phyloP scores from a whole-genome alignment of 768 basidiomycete genomes.

The Lactarius evosmus region DNA sequence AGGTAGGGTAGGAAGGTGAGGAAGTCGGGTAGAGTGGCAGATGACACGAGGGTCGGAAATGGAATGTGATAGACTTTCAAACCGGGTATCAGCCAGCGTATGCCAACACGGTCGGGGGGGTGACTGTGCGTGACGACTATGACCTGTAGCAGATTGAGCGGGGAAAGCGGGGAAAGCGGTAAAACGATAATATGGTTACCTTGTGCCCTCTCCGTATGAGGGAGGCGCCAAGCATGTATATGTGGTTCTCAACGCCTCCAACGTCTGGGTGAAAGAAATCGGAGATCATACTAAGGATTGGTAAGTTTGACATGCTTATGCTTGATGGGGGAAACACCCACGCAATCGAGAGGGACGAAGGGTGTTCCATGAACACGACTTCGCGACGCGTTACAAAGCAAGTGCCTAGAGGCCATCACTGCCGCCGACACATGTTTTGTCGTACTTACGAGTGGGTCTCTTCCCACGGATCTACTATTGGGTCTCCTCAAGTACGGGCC shows the following conservation, averaged over 20 bases:
- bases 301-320: background rate
- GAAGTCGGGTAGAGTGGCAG: conserved; percentile 93
- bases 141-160: conserved; percentile 49
- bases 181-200: conserved; percentile 38
- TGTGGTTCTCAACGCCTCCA: conserved; percentile 96
- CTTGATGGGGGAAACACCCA: conserved; percentile 4
- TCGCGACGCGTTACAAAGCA: background rate
- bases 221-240: conserved; percentile 85
- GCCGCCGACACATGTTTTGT: background rate
- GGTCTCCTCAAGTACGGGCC: conserved; percentile 1
- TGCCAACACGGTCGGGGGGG: conserved; percentile 76
- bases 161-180: background rate
- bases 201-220: conserved; percentile 84
- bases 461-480: background rate
- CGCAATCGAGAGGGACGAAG: conserved; percentile 13
- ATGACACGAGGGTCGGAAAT: conserved; percentile 81
- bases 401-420: background rate
- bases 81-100: conserved; percentile 83
- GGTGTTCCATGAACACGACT: background rate
- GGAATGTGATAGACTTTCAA: conserved; percentile 96
- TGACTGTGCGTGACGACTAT: conserved; percentile 94
- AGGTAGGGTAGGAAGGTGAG: conserved; percentile 90
- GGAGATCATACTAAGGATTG: conserved; percentile 72
- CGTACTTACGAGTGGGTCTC: conserved; percentile 20
- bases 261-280: conserved; percentile 96